Percentiles rank a stretch among this genome's conserved stretches.
Evolutionary conservation across 2,329 filamentous ascomycete genomes (phyloP).

Genomic region (Diaporthe batatas): DNA sequence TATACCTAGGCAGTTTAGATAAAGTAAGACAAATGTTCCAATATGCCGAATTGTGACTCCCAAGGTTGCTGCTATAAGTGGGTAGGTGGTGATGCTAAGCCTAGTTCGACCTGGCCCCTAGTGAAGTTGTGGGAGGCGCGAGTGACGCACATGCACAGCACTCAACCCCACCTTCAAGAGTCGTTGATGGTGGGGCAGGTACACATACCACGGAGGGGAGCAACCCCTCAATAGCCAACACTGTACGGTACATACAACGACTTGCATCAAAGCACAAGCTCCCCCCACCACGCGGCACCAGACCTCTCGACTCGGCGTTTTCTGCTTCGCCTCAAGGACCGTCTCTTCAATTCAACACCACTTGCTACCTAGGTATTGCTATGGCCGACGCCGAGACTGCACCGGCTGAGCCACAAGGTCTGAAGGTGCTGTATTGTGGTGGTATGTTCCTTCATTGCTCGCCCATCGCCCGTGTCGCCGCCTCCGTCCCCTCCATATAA

Average conservation of each 20-base stretch:
- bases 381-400: conserved; percentile 68
- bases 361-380: conserved; percentile 45
- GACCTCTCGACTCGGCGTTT: conserved; percentile 5
- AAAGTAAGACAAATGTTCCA: no score
- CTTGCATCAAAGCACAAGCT: conserved; percentile 18
- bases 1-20: no score
- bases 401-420: conserved; percentile 61
- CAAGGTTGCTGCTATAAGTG: not conserved
- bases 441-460: conserved; percentile 58
- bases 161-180: conserved; percentile 13
- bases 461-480: conserved; percentile 36
- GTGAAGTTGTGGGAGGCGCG: not conserved
- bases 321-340: not conserved
- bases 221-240: conserved; percentile 24
- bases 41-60: no score
- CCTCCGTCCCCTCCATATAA: conserved; percentile 33
- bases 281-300: conserved; percentile 9
- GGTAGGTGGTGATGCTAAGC: not conserved
- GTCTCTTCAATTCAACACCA: conserved; percentile 30
- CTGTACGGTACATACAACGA: not conserved
- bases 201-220: not conserved
- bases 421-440: conserved; percentile 69
- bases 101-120: not conserved
- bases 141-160: conserved; percentile 15
- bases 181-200: conserved; percentile 17